A percentile compares a stretch with the other conserved stretches of the same genome.
These are phyloP conservation scores for Macrotyloma uniflorum DNA, from an alignment of 306 rosid species.

Conservation along the genomic window DNA sequence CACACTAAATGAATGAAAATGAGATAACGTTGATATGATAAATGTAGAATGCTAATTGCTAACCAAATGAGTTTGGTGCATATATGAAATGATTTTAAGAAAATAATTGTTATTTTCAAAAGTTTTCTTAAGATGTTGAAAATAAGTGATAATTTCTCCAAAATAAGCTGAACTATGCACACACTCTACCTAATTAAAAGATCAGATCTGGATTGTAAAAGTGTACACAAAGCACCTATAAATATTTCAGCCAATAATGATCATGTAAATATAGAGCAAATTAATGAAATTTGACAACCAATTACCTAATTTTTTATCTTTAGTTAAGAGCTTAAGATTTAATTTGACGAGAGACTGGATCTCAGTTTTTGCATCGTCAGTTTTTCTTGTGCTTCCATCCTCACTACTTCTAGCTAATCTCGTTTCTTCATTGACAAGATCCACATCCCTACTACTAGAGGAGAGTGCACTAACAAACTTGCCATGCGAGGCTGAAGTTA, in stretches of 20 bases:
- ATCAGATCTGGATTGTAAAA: neutral
- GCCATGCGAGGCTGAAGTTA: slow-evolving; percentile 24
- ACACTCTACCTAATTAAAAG: neutral
- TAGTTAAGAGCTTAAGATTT: slow-evolving; percentile 66
- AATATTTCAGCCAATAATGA: slow-evolving; percentile 5
- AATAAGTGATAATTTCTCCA: neutral
- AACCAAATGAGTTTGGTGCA: neutral
- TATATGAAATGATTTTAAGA: neutral
- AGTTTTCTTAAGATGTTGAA: neutral
- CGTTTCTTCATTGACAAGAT: slow-evolving; percentile 20
- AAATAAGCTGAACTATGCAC: neutral
- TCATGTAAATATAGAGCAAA: neutral
- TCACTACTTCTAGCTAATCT: slow-evolving; percentile 25
- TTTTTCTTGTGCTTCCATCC: slow-evolving; percentile 32
- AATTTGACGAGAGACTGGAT: slow-evolving; percentile 78
- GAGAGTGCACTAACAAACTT: slow-evolving; percentile 35
- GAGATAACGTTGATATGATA: neutral
- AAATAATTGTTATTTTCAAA: neutral
- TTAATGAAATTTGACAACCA: neutral
- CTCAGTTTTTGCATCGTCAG: slow-evolving; percentile 60
- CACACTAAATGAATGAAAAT: neutral
- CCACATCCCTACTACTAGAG: slow-evolving; percentile 35
- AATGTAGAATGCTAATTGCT: neutral
- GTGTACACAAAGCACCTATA: neutral
- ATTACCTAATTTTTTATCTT: slow-evolving; percentile 62